Percentiles rank a stretch among this genome's conserved stretches.
These are phyloP conservation scores for Biscutella laevigata DNA, from an alignment of 441 rosid species.

Conservation along the genomic window DNA sequence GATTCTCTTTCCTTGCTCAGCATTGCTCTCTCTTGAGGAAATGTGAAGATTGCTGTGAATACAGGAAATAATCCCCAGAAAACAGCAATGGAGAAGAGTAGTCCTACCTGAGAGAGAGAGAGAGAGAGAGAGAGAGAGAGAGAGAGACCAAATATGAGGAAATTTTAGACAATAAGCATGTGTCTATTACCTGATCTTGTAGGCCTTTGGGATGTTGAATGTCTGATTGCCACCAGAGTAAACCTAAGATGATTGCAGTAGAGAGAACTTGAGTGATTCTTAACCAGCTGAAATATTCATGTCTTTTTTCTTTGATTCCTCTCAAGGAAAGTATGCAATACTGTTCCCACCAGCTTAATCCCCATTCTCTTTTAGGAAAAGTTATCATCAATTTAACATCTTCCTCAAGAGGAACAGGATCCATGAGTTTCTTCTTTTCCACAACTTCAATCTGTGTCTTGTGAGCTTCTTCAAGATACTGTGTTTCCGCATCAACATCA, in stretches of 20 bases:
- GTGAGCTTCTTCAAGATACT: conserved; percentile 85
- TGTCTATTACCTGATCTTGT: conserved; percentile 67
- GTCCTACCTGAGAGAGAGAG: conserved; percentile 59
- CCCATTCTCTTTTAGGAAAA: conserved; percentile 69
- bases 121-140: neutral
- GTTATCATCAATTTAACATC: conserved; percentile 52
- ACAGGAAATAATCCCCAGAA: conserved; percentile 99
- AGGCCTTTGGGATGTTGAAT: conserved; percentile 46
- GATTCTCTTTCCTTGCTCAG: conserved; percentile 83
- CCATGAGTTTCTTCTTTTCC: conserved; percentile 74
- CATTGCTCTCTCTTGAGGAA: conserved; percentile 97
- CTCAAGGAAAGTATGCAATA: conserved; percentile 62
- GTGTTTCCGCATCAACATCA: conserved; percentile 29
- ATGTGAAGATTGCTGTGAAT: conserved; percentile 92
- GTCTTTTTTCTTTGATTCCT: conserved; percentile 81
- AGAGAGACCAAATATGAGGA: neutral
- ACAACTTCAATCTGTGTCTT: conserved; percentile 50
- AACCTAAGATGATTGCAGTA: conserved; percentile 79
- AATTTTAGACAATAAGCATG: neutral
- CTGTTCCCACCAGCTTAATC: conserved; percentile 90
- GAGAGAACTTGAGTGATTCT: conserved; percentile 88
- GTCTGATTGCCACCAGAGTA: conserved; percentile 93
- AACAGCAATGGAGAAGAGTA: conserved; percentile 88
- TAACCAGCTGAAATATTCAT: conserved; percentile 92
- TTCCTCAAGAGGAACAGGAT: conserved; percentile 65